A percentile compares a stretch with the other conserved stretches of the same genome.
phyloP scores from a whole-genome alignment of 116 monocot genomes.

The Cymodocea nodosa region DNA sequence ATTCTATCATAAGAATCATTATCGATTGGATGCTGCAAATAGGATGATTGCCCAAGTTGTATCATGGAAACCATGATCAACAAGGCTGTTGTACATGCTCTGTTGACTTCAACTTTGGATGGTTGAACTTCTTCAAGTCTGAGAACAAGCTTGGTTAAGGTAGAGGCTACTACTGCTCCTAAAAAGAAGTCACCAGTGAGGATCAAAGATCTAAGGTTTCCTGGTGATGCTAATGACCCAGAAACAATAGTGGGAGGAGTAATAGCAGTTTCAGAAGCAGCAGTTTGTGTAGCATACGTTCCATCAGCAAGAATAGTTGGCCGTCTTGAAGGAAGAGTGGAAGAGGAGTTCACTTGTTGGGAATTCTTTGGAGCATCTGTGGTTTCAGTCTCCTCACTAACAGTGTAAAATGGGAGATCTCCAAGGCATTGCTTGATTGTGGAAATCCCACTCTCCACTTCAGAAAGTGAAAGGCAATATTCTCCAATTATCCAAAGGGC shows the following conservation, averaged over 20 bases:
- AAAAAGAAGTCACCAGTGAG: constrained; percentile 78
- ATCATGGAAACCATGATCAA: constrained; percentile 61
- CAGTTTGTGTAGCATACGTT: constrained; percentile 81
- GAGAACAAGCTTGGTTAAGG: constrained; percentile 58
- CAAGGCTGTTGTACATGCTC: constrained; percentile 24
- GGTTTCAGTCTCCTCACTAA: constrained; percentile 27
- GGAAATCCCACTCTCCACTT: constrained; percentile 68
- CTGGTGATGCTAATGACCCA: constrained; percentile 33
- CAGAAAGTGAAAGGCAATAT: constrained; percentile 80
- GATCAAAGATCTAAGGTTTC: constrained; percentile 69
- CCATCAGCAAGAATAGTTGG: constrained; percentile 76
- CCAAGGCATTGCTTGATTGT: constrained; percentile 90
- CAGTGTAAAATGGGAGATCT: constrained; percentile 78
- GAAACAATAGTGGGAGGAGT: constrained; percentile 38
- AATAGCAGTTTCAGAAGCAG: constrained; percentile 53
- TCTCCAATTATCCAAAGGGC: constrained; percentile 94
- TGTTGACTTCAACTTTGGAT: constrained; percentile 44
- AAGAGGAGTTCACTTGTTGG: constrained; percentile 33
- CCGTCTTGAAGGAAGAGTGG: constrained; percentile 53
- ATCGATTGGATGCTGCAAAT: constrained; percentile 58
- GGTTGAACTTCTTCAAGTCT: constrained; percentile 73
- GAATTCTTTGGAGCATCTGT: constrained; percentile 27
- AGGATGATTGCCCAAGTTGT: constrained; percentile 64
- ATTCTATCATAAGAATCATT: constrained; percentile 75
- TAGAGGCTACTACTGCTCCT: constrained; percentile 51